Evolutionary conservation across 2,329 filamentous ascomycete genomes (phyloP), one percentile per base, ranked within the genome.

Genomic region (Penicillium sp.): DNA sequence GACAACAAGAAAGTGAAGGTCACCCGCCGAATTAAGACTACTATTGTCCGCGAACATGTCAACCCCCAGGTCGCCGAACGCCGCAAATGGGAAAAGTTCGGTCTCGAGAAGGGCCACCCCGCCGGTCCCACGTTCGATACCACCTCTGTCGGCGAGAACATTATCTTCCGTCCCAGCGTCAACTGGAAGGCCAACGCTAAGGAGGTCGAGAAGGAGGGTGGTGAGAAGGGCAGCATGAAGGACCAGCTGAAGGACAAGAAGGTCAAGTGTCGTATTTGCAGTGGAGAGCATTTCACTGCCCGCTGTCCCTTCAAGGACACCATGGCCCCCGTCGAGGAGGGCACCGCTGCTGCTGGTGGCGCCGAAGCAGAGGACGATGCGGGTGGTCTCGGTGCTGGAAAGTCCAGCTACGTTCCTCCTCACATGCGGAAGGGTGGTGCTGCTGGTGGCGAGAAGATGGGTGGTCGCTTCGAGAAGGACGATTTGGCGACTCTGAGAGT

Each of bases 301-400:
- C 88, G 94, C 76, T 99, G 94, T 86, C 94, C 94, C 35, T 99
- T 96, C 88, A 99, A 97, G 83, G 94, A 97, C 75, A 99, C 93
- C 68, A 97, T 99, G 91, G 91, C 93, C 35, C 94, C 79, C 7
- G 75, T 80, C 55, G 78, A 79, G 40, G 79, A 80, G 64, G 59
- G 73, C 19, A 61, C 69, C 40, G 70, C 63, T 46, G 72, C 65
- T 30, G 70, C 67, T 22, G 80, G 77, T 28, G 81, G 77, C 25
- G 80, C 75, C 45, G 76, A 76, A 47, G 78, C 75, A 22, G 69
- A 73, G 38, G 68, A 75, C 37, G 75, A 75, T 38, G 78, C 78
- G 33, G 88, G 85, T 57, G 82, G 78, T 30, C 78, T 86, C 26
- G 87, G 85, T 50, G 78, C 76, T 44, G 85, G 85, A 59, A 88